Base-by-base conservation (phyloP, 306 rosid genomes). In the Clitoria ternatea region DNA sequence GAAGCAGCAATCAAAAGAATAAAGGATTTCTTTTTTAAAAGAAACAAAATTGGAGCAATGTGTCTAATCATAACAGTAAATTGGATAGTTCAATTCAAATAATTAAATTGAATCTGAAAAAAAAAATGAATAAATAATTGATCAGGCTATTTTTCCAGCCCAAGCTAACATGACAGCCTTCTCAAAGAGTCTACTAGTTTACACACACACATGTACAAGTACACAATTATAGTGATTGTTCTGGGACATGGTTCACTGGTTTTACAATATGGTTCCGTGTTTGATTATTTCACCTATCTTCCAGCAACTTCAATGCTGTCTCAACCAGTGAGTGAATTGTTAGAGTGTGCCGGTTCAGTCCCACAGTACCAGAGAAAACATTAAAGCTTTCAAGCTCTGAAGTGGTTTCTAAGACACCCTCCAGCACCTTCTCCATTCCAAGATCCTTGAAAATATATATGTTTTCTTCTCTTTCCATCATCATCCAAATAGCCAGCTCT, bases 351-450 rank as follows among this genome's bases (percentile, higher is more conserved):
- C 96, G 80, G 85, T 86, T 91, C 73, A 91, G 45, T 55, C 97
- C 97, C 2, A 91, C 92, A 1, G 90, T 80, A 14, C 99, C 99
- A 4, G 99, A 95, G 87, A 95, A 86, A 61, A 89, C 80, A 64
- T 89, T 91, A 70, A 91, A 95, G 85, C 97, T 89, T 85, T 95
- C 97, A n/a, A 95, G 83, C 83, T 95, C 99, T 67, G 99, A 87
- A 5, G 99, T 95, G 35, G 97, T 95, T 55, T 95, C 99, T 44
- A 89, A 56, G 10, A 95, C 92, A 66, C 70, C 47, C 30, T 91
- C 96, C 44, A 95, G 83, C 77, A 86, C 89, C 72, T 73, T 75
- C 61, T 82, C 90, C 84, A 86, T 61, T 65, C 79, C 90, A 18
- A 86, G 11, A 37, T 82, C 66, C 84, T 77, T 82, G 76, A 91